A percentile compares a stretch with the other conserved stretches of the same genome.
These are phyloP conservation scores for Leishmania aethiopica DNA, from an alignment of 208 protist genomes.

Conservation along the genomic window DNA sequence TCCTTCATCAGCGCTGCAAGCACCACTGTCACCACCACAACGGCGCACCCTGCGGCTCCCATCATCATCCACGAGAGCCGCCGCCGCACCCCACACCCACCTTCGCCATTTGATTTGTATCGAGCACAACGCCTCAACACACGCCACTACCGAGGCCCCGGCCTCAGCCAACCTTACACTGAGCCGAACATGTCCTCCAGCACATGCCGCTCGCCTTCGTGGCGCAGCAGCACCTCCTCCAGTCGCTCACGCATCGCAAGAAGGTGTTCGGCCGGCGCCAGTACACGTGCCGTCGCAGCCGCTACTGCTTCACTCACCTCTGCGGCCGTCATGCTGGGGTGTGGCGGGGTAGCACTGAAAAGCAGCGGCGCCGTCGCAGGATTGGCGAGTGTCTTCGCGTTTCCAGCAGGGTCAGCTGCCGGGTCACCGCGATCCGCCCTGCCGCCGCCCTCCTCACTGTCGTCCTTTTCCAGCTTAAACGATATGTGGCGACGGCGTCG, in stretches of 20 bases:
- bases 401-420: background rate
- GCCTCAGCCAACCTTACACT: constrained; percentile 8
- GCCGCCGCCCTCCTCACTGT: background rate
- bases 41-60: background rate
- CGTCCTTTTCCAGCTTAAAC: constrained; percentile 23
- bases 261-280: constrained; percentile 22
- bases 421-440: background rate
- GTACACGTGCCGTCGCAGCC: background rate
- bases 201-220: constrained; percentile 33
- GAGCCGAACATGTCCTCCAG: constrained; percentile 38
- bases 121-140: background rate
- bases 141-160: background rate
- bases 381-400: background rate
- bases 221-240: constrained; percentile 35
- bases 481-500: constrained; percentile 24
- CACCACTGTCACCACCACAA: background rate
- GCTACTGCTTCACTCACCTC: background rate
- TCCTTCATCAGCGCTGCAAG: background rate
- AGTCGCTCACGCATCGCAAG: constrained; percentile 32
- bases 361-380: background rate
- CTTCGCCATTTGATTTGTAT: background rate
- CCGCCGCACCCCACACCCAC: background rate
- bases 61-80: background rate
- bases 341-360: background rate
- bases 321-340: background rate